phyloP scores from a whole-genome alignment of 371 early-diverging fungal species.

The Circinella minor region DNA sequence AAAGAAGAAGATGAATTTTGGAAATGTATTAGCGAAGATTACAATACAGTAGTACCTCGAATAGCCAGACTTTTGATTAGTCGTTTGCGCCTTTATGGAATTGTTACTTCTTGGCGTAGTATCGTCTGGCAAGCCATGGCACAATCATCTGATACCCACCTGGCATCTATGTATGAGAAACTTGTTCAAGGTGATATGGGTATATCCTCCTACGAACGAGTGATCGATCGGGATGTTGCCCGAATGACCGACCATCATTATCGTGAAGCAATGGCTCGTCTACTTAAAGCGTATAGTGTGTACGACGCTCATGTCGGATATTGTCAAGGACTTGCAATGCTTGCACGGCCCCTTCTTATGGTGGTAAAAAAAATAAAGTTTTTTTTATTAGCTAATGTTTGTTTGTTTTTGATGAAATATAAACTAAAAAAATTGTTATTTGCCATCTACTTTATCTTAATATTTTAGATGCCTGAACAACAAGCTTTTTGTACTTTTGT shows the following conservation, averaged over 20 bases:
- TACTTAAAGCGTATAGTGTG: slow-evolving; percentile 88
- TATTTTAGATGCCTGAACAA: slow-evolving; percentile 81
- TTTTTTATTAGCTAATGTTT: neutral
- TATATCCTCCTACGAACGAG: slow-evolving; percentile 64
- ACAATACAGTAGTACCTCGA: neutral
- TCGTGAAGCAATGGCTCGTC: slow-evolving; percentile 68
- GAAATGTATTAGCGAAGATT: slow-evolving; percentile 10
- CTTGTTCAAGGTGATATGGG: slow-evolving; percentile 61
- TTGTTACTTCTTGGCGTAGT: slow-evolving; percentile 56
- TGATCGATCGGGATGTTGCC: slow-evolving; percentile 83
- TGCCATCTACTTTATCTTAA: neutral
- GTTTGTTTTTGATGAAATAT: neutral
- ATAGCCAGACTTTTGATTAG: slow-evolving; percentile 14
- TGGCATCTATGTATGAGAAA: slow-evolving; percentile 76
- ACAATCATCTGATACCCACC: slow-evolving; percentile 62
- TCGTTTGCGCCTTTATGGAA: slow-evolving; percentile 15
- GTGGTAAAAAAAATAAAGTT: slow-evolving; percentile 55
- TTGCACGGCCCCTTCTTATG: slow-evolving; percentile 83
- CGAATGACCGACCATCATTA: slow-evolving; percentile 69
- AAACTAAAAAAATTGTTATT: neutral
- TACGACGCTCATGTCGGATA: slow-evolving; percentile 93
- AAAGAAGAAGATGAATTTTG: slow-evolving; percentile 9
- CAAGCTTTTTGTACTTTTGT: slow-evolving; percentile 89
- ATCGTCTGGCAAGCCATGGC: slow-evolving; percentile 88
- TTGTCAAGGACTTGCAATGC: slow-evolving; percentile 88